Base-by-base conservation (phyloP, 2,329 filamentous ascomycete species). In the Lecanicillium sp. region DNA sequence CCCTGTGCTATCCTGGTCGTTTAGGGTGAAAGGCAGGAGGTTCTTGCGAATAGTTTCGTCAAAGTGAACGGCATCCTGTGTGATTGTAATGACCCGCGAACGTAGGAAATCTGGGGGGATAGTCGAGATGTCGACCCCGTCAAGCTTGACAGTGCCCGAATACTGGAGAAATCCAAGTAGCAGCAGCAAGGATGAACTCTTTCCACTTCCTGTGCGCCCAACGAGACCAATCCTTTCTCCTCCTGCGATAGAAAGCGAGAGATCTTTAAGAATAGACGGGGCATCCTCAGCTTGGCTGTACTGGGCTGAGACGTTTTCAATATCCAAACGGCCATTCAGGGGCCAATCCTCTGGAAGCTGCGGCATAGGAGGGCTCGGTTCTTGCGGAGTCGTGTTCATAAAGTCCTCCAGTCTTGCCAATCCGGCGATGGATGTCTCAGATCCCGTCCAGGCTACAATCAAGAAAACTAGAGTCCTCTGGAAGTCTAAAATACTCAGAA, bases 51-150 rank as follows among this genome's bases (percentile, higher is more conserved):
- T 58, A 2, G 61, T 67, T n/a, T 67, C 70, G 2, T 64, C 62
- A 8, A 75, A 58, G 4, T 70, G 59, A 39, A 73, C 62, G 0
- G 71, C 61, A 21, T 75, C 71, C 59, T 76, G 73, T 0, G 72
- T 69, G 4, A 76, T 57, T 4, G 66, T 63, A 19, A 68, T 65
- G 11, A 75, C 59, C 2, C 65, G 58, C 1, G 61, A 59, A 30
- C 73, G 69, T 14, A 75, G 58, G 1, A 57, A 56, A 35, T 70
- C 59, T 19, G 64, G 67, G 3, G 66, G 63, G 3, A 74, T 54
- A 9, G 54, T 61, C 2, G 61, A 56, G 14, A 75, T 59, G 32
- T 71, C 66, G 5, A 71, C 44, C 0, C 62, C 63, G 48, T 75
- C 72, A n/a, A 77, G 62, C 2, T 50, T 55, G 21, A 77, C 68